A percentile compares a stretch with the other conserved stretches of the same genome.
Evolutionary conservation across 441 rosid species (phyloP).

Genomic region (Geranium incanum): DNA sequence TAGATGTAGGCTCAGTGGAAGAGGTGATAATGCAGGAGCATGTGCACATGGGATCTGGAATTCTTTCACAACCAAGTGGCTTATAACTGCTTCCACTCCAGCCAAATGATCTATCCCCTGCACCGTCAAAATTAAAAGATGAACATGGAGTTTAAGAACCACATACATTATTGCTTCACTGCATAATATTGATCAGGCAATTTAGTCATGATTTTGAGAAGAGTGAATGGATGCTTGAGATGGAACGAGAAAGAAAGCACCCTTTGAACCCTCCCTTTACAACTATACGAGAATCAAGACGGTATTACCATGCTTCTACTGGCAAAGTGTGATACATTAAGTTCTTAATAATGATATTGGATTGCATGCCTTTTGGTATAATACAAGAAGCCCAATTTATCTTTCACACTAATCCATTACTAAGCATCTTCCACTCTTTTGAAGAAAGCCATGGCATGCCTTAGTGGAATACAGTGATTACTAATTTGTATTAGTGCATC

Average conservation of each 20-base stretch:
- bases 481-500: not conserved
- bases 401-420: not conserved
- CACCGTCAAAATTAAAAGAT: constrained; percentile 1
- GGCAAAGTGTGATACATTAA: too few relatives aligned
- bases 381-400: not conserved
- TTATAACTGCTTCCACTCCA: constrained; percentile 55
- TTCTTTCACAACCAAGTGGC: constrained; percentile 57
- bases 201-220: too few relatives aligned
- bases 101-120: constrained; percentile 62
- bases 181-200: too few relatives aligned
- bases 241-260: not conserved
- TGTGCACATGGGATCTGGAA: constrained; percentile 63
- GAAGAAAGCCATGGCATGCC: not conserved
- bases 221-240: not conserved
- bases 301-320: too few relatives aligned
- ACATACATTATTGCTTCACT: not conserved
- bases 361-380: not conserved
- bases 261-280: too few relatives aligned
- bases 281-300: too few relatives aligned
- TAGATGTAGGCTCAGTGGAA: constrained; percentile 34
- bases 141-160: not conserved
- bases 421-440: not conserved
- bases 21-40: constrained; percentile 50
- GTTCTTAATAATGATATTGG: not conserved
- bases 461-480: not conserved